Evolutionary conservation across 768 basidiomycete species (phyloP), one percentile per base, ranked within the genome.

Genomic region (Russula abietina): DNA sequence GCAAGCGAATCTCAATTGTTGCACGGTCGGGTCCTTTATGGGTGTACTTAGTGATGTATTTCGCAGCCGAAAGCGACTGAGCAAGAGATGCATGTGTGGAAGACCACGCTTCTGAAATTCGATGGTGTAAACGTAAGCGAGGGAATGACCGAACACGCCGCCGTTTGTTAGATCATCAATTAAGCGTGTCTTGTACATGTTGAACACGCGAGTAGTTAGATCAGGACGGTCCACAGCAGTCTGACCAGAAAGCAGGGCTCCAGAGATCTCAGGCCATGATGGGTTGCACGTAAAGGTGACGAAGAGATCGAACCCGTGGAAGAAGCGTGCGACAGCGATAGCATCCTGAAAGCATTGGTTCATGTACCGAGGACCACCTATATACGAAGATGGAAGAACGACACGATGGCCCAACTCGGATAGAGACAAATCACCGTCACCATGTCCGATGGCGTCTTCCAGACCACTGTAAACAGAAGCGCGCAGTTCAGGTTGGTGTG

Each of bases 31-130:
- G 11, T 0, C 53, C 53, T 17, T 55, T 55, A 24, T 55, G 53
- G 0, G 7, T 55, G 14, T 55, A 55, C 14, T 55, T 55, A 0
- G 14, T 14, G 2, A 24, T 16, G 24, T 55, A 55, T n/a, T 55
- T 55, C 0, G 14, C 5, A 0, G 53, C 8, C 0, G 11, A 7
- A 17, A 55, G 14, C 0, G 53, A 39, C 12, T 30, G 5, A 39
- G 3, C 1, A 84, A 68, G 7, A 79, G 61, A 68, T 86, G 84
- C 67, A 79, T 77, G 62, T 85, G 82, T 17, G 83, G 82, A 0
- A 85, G 74, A 0, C 81, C 80, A 0, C 78, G 68, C 60, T 84
- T 85, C 67, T 85, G 1, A 83, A 77, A 61, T 74, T 70, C 7
- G 77, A 39, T 38, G 0, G 22, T 14, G 14, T 54, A 16, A 10